Conservation (phyloP, 345 rosid genomes). For the Angophora floribunda region DNA sequence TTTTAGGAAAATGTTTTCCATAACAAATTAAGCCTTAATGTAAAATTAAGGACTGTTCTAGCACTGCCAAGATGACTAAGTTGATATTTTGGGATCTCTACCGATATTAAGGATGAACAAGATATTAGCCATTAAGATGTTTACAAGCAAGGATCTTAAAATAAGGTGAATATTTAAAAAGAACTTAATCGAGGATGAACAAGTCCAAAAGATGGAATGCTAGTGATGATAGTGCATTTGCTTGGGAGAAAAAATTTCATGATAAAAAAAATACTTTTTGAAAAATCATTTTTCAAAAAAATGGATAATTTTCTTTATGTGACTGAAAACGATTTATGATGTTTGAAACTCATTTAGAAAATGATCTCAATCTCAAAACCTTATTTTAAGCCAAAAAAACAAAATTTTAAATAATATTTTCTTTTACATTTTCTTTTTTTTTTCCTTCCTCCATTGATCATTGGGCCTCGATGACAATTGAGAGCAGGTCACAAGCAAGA, state of each 20-base stretch:
- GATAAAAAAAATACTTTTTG: no score
- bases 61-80: background rate
- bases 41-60: no score
- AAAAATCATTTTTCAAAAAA: no score
- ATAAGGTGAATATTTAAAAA: background rate
- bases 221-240: background rate
- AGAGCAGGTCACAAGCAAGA: no score
- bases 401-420: no score
- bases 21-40: background rate
- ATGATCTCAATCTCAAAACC: background rate
- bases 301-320: background rate
- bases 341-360: rapidly evolving
- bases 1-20: no score
- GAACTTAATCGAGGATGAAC: background rate
- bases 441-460: rapidly evolving
- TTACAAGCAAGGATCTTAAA: background rate
- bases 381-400: no score
- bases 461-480: no score
- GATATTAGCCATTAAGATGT: background rate
- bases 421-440: no score
- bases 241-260: no score
- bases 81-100: background rate
- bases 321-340: background rate
- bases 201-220: rapidly evolving
- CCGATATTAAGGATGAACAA: background rate